Base-by-base conservation (phyloP, 2,329 filamentous ascomycete genomes). In the Trichoderma pleuroti region DNA sequence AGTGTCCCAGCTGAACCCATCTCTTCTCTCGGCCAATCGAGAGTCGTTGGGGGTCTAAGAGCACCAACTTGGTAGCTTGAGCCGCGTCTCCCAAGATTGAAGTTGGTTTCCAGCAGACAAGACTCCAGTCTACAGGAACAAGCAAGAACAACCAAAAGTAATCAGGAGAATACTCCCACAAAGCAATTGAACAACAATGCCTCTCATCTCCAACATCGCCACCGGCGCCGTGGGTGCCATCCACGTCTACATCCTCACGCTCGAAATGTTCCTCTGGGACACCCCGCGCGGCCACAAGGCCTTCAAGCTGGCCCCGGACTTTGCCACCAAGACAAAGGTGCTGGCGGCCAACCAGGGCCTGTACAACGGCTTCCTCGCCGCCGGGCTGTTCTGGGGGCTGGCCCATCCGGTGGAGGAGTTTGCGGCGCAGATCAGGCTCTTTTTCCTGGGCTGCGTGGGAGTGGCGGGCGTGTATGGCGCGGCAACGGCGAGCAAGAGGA, bases 331-430 rank as follows among this genome's bases (percentile, higher is more conserved):
- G 76, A 85, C 83, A 4, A 81, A 80, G 72, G 74, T 78, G 5
- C 77, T 86, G 42, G 85, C 83, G 60, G 83, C 83, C 66, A 86
- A 86, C 76, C 84, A 86, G 74, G 85, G 85, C 24, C 78, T 86
- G 7, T 86, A 86, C 78, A 86, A 86, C 74, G 84, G 85, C 54
- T 85, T 86, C 68, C 78, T 86, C n/a, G 82, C 84, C 4, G 84
- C 84, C 1, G 85, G 85, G 0, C 76, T 86, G 2, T 71, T 78
- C 30, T 86, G 85, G 85, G 80, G 82, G 4, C 72, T 86, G n/a
- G n/a, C 78, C 4, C 84, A 86, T 74, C 83, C 84, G 1, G 78
- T 80, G 7, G 68, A 77, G 8, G 81, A 77, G 46, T 82, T 86
- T 71, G 81, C 79, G 18, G 73, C 68, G 4, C 82, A 86, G 77